phyloP scores from a whole-genome alignment of 345 rosid genomes.

The Aquilaria malaccensis region DNA sequence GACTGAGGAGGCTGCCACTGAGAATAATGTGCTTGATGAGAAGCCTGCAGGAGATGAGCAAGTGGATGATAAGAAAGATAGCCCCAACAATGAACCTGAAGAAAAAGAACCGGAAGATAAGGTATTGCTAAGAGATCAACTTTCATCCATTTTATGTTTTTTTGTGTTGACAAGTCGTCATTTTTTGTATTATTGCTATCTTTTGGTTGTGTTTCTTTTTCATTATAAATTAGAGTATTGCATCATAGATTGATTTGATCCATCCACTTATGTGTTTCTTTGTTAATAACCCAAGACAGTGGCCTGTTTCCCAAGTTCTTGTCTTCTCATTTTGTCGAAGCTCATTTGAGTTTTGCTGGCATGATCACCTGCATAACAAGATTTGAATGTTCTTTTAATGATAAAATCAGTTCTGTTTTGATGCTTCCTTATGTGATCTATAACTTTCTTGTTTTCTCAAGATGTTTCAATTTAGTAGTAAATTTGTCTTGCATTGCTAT shows the following conservation, averaged over 20 bases:
- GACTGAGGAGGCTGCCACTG: conserved; percentile 49
- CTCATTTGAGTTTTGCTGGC: no score
- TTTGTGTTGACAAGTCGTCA: neutral
- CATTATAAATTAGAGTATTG: no score
- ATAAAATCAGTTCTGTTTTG: neutral
- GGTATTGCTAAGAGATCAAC: conserved; percentile 20
- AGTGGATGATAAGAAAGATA: conserved; percentile 41
- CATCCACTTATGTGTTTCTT: no score
- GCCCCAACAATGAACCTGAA: conserved; percentile 23
- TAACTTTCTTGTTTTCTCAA: neutral
- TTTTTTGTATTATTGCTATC: neutral
- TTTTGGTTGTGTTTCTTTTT: no score
- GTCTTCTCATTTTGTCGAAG: no score
- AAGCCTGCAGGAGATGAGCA: conserved; percentile 58
- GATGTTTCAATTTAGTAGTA: no score
- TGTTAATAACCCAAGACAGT: no score
- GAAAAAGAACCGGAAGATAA: conserved; percentile 52
- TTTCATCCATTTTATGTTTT: neutral
- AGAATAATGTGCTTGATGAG: conserved; percentile 49
- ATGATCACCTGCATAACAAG: no score
- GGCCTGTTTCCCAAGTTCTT: no score
- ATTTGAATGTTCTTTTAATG: no score
- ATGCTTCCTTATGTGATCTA: neutral
- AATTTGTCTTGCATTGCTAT: no score
- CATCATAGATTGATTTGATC: no score